Evolutionary conservation across 306 rosid genomes (phyloP).

Genomic region (Trifolium dubium): DNA sequence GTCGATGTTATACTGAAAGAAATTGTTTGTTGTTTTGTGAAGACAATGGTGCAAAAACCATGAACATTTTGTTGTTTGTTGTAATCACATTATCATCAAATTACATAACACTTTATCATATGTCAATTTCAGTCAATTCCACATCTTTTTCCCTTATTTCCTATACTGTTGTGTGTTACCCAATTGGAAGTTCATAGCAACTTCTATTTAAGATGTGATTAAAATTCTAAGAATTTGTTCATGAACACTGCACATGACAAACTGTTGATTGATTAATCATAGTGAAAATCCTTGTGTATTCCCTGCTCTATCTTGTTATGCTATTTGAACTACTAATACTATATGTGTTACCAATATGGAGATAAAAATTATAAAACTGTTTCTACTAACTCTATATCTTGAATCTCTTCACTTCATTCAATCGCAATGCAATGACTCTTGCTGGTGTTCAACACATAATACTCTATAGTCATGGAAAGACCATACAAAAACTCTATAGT

Average conservation of each 20-base stretch:
- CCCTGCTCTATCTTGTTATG: neutral
- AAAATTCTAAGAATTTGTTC: neutral
- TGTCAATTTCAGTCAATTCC: constrained; percentile 25
- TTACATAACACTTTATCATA: constrained; percentile 34
- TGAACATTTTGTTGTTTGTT: constrained; percentile 30
- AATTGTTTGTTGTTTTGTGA: constrained; percentile 18
- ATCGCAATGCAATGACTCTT: no score
- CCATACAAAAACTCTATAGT: no score
- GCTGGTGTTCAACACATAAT: no score
- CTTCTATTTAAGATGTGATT: neutral
- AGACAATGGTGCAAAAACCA: constrained; percentile 37
- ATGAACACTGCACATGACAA: neutral
- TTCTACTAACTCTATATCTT: no score
- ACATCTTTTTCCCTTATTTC: neutral
- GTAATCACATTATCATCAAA: constrained; percentile 39
- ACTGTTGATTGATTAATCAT: neutral
- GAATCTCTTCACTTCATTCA: no score
- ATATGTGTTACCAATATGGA: neutral
- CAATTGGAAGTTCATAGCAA: constrained; percentile 18
- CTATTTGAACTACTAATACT: neutral
- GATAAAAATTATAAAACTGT: neutral
- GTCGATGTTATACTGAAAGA: constrained; percentile 36
- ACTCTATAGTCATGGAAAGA: no score
- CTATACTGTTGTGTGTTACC: neutral
- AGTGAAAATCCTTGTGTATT: neutral